Conservation (phyloP, 495 filamentous ascomycete species). For the Astrothelium macrocarpum region DNA sequence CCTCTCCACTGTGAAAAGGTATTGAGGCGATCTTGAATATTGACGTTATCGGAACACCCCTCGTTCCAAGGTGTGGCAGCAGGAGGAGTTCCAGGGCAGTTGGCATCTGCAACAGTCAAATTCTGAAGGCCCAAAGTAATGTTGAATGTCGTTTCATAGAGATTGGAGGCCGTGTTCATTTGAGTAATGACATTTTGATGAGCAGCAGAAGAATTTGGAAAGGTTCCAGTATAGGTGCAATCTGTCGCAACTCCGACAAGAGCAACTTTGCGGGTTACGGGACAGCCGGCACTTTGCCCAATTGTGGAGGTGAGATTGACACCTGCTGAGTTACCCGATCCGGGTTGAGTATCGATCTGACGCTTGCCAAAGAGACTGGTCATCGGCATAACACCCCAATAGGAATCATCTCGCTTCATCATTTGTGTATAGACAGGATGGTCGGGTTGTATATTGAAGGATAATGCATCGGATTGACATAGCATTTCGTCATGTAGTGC, state of each 20-base stretch:
- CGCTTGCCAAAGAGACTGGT: constrained; percentile 47
- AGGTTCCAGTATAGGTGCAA: constrained; percentile 69
- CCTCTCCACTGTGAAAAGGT: constrained; percentile 86
- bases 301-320: constrained; percentile 78
- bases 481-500: constrained; percentile 22
- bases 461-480: constrained; percentile 58
- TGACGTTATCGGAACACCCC: constrained; percentile 50
- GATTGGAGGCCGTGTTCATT: constrained; percentile 75
- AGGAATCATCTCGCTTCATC: constrained; percentile 32
- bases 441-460: constrained; percentile 57
- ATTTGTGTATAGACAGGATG: constrained; percentile 52
- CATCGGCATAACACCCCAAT: constrained; percentile 47
- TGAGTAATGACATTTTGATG: constrained; percentile 65
- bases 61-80: constrained; percentile 71
- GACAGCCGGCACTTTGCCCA: constrained; percentile 72
- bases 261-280: constrained; percentile 77
- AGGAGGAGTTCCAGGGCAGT: constrained; percentile 58
- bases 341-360: constrained; percentile 44
- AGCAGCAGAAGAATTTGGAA: constrained; percentile 46
- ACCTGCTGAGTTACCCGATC: constrained; percentile 68
- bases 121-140: constrained; percentile 84
- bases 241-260: constrained; percentile 88
- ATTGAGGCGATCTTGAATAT: constrained; percentile 72
- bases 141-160: constrained; percentile 89
- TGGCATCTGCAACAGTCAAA: constrained; percentile 58